Conservation (phyloP, 2,329 filamentous ascomycete species). For the Fusarium albosuccineum region DNA sequence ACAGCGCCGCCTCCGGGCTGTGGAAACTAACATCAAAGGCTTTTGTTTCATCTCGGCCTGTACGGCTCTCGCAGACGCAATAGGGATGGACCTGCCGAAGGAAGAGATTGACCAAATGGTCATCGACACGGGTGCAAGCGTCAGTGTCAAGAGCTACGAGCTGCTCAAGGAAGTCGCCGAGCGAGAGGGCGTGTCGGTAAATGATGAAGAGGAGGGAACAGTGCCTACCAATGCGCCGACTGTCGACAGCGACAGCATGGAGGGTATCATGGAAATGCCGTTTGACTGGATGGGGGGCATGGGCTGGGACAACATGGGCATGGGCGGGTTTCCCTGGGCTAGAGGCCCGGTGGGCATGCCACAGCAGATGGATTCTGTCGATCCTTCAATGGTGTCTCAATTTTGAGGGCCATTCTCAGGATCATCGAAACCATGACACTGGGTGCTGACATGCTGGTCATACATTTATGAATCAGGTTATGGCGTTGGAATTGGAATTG, state of each 20-base stretch:
- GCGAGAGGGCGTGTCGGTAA: conserved; percentile 33
- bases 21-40: conserved; percentile 60
- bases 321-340: conserved; percentile 38
- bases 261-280: conserved; percentile 43
- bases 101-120: conserved; percentile 51
- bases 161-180: conserved; percentile 53
- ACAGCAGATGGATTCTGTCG: conserved; percentile 32
- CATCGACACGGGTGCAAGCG: conserved; percentile 37
- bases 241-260: conserved; percentile 33
- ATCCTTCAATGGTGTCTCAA: conserved; percentile 33
- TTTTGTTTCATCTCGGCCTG: conserved; percentile 52
- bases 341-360: conserved; percentile 18
- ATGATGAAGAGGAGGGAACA: conserved; percentile 23
- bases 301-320: conserved; percentile 34
- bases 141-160: conserved; percentile 47
- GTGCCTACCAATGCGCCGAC: conserved; percentile 7
- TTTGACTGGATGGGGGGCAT: conserved; percentile 45
- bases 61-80: conserved; percentile 51
- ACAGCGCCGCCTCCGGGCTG: conserved; percentile 53
- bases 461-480: background rate
- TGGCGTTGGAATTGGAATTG: background rate
- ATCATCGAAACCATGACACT: background rate
- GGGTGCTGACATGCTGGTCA: too few species aligned
- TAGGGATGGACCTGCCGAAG: conserved; percentile 47
- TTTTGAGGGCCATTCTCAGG: conserved; percentile 11